Evolutionary conservation across 352 stramenopile species (phyloP).

Genomic region (Peronospora belbahrii): DNA sequence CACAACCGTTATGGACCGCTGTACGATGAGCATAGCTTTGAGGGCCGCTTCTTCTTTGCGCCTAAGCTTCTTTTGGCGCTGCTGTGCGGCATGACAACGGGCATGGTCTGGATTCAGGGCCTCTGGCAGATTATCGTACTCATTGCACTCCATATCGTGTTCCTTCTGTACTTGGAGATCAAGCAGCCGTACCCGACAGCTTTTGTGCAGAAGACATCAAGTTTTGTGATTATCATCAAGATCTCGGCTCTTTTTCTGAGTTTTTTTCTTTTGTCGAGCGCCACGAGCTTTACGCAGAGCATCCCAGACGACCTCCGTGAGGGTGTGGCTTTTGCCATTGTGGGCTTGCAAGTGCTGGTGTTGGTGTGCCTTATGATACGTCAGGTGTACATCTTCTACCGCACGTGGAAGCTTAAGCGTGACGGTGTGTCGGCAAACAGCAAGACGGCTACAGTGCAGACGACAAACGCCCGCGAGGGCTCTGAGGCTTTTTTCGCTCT

Average conservation of each 20-base stretch:
- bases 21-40: constrained; percentile 86
- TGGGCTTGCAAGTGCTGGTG: constrained; percentile 75
- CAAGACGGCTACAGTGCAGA: constrained; percentile 48
- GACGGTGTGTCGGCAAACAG: constrained; percentile 29
- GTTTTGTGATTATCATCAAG: constrained; percentile 87
- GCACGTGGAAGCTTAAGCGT: constrained; percentile 73
- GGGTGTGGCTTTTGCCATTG: constrained; percentile 70
- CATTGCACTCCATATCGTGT: constrained; percentile 67
- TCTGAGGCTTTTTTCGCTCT: constrained; percentile 45
- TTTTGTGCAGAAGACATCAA: constrained; percentile 82
- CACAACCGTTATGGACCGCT: constrained; percentile 70
- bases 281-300: constrained; percentile 53
- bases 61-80: constrained; percentile 74
- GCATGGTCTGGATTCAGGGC: constrained; percentile 68
- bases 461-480: constrained; percentile 41
- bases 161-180: constrained; percentile 76
- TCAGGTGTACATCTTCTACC: constrained; percentile 84
- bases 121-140: constrained; percentile 72
- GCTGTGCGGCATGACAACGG: constrained; percentile 70
- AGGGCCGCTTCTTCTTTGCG: constrained; percentile 83
- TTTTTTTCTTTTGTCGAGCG: constrained; percentile 72
- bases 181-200: constrained; percentile 74
- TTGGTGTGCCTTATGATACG: constrained; percentile 75
- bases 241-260: constrained; percentile 77
- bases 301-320: constrained; percentile 69